A percentile compares a stretch with the other conserved stretches of the same genome.
Evolutionary conservation across 345 rosid genomes (phyloP).

Genomic region (Eucalyptus cladocalyx): DNA sequence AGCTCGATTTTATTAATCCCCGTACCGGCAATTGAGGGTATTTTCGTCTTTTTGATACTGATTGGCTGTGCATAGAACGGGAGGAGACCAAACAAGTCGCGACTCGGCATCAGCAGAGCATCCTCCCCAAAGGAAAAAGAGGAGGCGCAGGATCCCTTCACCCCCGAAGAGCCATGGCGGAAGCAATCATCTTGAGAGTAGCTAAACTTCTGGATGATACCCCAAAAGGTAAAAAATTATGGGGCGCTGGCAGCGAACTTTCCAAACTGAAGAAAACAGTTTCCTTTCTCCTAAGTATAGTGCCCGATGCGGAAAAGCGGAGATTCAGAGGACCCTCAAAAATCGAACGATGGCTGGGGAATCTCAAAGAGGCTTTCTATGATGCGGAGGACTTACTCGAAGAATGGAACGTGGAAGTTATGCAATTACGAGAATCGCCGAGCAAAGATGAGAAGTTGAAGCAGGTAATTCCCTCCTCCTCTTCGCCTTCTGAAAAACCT

Average conservation of each 20-base stretch:
- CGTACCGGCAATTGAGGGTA: rapidly evolving
- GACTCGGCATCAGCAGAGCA: no score
- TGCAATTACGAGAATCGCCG: not conserved
- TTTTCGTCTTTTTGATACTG: not conserved
- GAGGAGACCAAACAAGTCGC: no score
- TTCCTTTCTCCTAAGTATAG: not conserved
- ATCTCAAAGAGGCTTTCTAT: not conserved
- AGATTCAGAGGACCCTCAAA: rapidly evolving
- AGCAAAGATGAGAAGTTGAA: not conserved
- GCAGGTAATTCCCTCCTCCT: not conserved
- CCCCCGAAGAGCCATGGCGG: not conserved
- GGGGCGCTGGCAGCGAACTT: not conserved
- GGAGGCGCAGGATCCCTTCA: not conserved
- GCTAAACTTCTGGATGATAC: not conserved
- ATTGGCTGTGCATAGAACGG: no score
- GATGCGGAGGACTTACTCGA: not conserved
- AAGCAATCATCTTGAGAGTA: not conserved
- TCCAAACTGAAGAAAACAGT: no score
- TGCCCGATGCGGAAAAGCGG: not conserved
- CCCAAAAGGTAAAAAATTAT: rapidly evolving
- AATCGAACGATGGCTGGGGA: rapidly evolving
- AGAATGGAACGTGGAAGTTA: rapidly evolving
- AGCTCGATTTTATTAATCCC: not conserved
- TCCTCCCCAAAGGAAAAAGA: no score
- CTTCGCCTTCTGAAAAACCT: rapidly evolving